Base-by-base conservation (phyloP, 2,329 filamentous ascomycete genomes). In the Ascocoryne sarcoides region DNA sequence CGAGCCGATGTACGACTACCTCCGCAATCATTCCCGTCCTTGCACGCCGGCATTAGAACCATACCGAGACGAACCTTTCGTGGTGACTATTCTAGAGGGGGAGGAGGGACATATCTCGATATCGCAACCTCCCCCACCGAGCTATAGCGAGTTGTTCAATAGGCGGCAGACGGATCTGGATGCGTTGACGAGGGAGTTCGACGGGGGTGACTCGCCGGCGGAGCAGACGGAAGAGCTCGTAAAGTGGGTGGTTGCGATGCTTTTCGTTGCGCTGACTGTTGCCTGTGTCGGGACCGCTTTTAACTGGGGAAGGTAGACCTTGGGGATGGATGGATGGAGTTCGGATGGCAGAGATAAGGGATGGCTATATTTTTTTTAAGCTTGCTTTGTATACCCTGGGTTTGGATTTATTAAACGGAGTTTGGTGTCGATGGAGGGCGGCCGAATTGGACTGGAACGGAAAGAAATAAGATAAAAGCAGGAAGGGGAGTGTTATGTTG, bases 1-100 rank as follows among this genome's bases (percentile, higher is more conserved):
- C 31, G 48, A 53, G 36, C 53, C 54, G 2, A 57, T 57, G 54
- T 50, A 54, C 43, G 53, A 57, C 32, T 57, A 57, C 32, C 44
- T 57, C 4, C 45, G 54, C 23, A 44, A 49, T 10, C 50, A 44
- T 17, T 36, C 39, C n/a, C 33, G 32, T 10, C 30, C 30, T 4
- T 32, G 31, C 7, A 21, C 18, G 10, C 39, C 40, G 9, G 19
- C 40, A 14, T 40, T 46, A 30, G 51, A 52, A 31, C 48, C 51
- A 17, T 57, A 57, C 39, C 52, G 48, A 20, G 54, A 57, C 21
- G 49, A 54, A 18, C 51, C 54, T 3, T 56, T 51, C 31, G 40
- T 55, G 19, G 44, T 55, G 10, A 47, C 49, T 4, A 52, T 55
- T 4, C 14, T 20, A 4, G 39, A 45, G 8, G 30, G 15, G 2